Evolutionary conservation across 2,329 filamentous ascomycete species (phyloP), one percentile per base, ranked within the genome.

Genomic region (Chrysoporthe deuterocubensis): DNA sequence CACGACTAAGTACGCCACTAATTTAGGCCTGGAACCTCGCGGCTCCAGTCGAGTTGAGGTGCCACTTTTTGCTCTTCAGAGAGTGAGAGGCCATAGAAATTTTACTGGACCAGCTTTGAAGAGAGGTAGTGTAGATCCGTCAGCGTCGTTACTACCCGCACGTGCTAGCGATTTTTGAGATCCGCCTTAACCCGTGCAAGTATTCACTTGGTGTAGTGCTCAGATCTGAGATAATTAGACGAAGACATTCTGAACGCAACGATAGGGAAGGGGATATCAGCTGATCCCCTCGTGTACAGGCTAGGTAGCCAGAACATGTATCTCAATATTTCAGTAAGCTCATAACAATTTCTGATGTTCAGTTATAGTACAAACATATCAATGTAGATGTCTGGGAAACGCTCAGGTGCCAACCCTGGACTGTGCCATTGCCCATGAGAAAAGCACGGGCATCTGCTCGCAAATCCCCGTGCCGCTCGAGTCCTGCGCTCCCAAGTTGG

Each of bases 1-100:
- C 57, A 59, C 57, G 40, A 18, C 57, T 59, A 44, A 40, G 37
- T 16, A n/a, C 34, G 57, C 18, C 57, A 43, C 57, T 59, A 44
- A 43, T 21, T 26, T 58, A 43, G 57, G 21, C 37, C n/a, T 14
- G 13, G 40, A 26, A 59, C 13, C 4, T 43, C 4, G 16, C 9
- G n/a, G 34, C 16, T 59, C 6, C 26, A 21, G 48, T 13, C n/a
- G n/a, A 26, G 21, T 21, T 32, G 21, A 54, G 21, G 48, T 1
- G 48, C 26, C 21, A 34, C 21, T 54, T 26, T 32, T 32, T 16
- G 1, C 32, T 21, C 13, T 52, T 13, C 9, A 32, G 9, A 32
- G 14, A 4, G n/a, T 1, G 46, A 50, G 1, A 21, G 26, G 48
- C n/a, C 50, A 32, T 4, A 26, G 50, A 14, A 16, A 21, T 32